Conservation (phyloP, 139 green algal genomes). For the Tetradesmus lagerheimii region DNA sequence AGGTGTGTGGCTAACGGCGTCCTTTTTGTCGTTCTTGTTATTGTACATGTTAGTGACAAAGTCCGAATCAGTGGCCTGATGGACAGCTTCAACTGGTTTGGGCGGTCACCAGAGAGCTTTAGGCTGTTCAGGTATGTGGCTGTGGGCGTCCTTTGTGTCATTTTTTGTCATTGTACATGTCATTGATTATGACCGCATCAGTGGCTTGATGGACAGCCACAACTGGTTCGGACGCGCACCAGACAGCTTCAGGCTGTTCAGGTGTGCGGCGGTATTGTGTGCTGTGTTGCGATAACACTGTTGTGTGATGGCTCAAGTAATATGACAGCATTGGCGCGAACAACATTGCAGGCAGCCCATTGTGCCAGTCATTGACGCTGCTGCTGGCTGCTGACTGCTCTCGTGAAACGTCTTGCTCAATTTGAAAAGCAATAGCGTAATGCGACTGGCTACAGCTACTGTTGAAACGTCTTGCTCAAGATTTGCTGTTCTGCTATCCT, state of each 20-base stretch:
- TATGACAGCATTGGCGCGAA: no score
- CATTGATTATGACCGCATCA: conserved; percentile 80
- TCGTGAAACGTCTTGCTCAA: no score
- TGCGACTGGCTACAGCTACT: no score
- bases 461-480: no score
- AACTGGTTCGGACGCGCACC: conserved; percentile 88
- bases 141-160: no score
- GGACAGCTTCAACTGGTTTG: conserved; percentile 82
- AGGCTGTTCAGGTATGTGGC: conserved; percentile 72
- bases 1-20: conserved; percentile 48
- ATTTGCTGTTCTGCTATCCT: not conserved
- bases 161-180: not conserved
- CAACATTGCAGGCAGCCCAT: no score
- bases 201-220: conserved; percentile 65
- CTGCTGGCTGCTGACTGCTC: not conserved
- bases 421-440: no score
- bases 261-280: conserved; percentile 45
- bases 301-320: no score
- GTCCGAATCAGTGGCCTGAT: conserved; percentile 80
- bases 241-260: conserved; percentile 85
- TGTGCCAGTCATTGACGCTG: not conserved
- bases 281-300: no score
- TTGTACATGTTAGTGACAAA: not conserved
- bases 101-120: conserved; percentile 82
- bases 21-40: not conserved